Percentiles rank a stretch among this genome's conserved stretches.
phyloP scores from a whole-genome alignment of 2,329 filamentous ascomycete genomes.

The Hypoxylon sp. region DNA sequence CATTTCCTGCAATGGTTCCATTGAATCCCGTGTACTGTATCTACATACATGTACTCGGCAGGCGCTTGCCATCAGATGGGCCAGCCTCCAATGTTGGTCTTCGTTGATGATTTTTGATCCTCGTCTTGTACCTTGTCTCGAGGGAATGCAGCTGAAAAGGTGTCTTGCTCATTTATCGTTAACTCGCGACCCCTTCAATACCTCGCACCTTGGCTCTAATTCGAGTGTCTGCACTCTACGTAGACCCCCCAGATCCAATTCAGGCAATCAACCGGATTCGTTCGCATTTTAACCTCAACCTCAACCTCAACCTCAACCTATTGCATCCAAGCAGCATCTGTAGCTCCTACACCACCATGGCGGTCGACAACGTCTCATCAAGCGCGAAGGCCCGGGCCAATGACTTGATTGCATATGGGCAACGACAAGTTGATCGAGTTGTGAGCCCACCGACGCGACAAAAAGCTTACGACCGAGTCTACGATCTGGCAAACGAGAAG shows the following conservation, averaged over 20 bases:
- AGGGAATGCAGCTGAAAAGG: neutral
- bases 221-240: slow-evolving; percentile 3
- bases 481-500: slow-evolving; percentile 71
- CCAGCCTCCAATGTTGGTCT: neutral
- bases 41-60: neutral
- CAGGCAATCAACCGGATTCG: slow-evolving; percentile 4
- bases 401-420: slow-evolving; percentile 59
- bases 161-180: slow-evolving; percentile 4
- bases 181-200: slow-evolving; percentile 7
- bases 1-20: neutral
- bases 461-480: slow-evolving; percentile 66
- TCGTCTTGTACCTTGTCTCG: neutral
- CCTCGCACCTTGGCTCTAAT: neutral
- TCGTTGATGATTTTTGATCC: neutral
- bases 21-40: neutral
- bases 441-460: slow-evolving; percentile 74
- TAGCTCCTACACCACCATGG: slow-evolving; percentile 32
- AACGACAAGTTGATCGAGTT: slow-evolving; percentile 63
- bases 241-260: slow-evolving; percentile 8
- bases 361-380: slow-evolving; percentile 43
- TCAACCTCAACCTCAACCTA: neutral
- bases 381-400: slow-evolving; percentile 55
- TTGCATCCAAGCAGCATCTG: slow-evolving; percentile 1
- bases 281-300: neutral
- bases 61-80: neutral